Conservation (phyloP, 345 rosid species). For the Eutrema japonicum region DNA sequence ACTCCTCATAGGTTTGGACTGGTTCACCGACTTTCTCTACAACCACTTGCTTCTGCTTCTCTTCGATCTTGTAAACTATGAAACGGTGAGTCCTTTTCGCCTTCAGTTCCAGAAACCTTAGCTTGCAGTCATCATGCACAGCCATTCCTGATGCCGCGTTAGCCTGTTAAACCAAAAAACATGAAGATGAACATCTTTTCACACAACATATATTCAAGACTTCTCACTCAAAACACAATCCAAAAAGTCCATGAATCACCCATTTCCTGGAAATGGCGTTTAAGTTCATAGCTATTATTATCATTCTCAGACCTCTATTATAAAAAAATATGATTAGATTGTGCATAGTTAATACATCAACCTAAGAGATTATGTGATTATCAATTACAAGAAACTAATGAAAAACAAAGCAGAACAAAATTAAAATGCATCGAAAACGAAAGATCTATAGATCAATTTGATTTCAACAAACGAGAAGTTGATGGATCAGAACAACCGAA, state of each 20-base stretch:
- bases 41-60: slow-evolving; percentile 56
- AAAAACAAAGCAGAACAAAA: background rate
- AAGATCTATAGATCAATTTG: background rate
- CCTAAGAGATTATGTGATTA: background rate
- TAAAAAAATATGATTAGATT: background rate
- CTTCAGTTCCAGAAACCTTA: slow-evolving; percentile 64
- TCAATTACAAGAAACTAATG: background rate
- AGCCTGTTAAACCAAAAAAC: slow-evolving; percentile 45
- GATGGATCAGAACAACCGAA: background rate
- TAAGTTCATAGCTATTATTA: background rate
- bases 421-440: background rate
- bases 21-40: slow-evolving; percentile 66
- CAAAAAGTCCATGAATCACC: background rate
- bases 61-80: slow-evolving; percentile 74
- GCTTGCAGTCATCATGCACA: slow-evolving; percentile 70
- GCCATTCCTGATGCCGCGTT: slow-evolving; percentile 74
- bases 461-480: background rate
- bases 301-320: background rate
- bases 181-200: background rate
- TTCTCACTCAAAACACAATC: background rate
- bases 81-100: slow-evolving; percentile 65
- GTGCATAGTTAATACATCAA: background rate
- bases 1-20: slow-evolving; percentile 54
- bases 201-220: background rate
- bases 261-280: background rate